phyloP scores from a whole-genome alignment of 495 filamentous ascomycete genomes.

The Aspergillus heteromorphus region DNA sequence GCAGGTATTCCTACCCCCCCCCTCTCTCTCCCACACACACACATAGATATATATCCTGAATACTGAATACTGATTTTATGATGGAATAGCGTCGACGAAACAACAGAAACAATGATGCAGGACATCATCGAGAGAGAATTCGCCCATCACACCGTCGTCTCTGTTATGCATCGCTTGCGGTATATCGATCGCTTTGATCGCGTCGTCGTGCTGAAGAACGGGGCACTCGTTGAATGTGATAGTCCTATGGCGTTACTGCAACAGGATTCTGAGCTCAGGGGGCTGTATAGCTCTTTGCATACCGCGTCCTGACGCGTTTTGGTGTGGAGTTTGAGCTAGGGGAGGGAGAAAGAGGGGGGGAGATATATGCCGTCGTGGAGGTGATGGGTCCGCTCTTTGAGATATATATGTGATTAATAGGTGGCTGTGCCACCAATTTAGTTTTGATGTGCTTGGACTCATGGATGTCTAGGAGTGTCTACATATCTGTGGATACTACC shows the following conservation, averaged over 20 bases:
- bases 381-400: too few species aligned
- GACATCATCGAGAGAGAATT: constrained; percentile 21
- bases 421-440: too few species aligned
- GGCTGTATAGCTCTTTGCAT: not conserved
- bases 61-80: not conserved
- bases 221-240: constrained; percentile 23
- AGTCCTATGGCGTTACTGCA: constrained; percentile 11
- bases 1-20: constrained; percentile 6
- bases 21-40: too few species aligned
- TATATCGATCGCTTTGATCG: constrained; percentile 24
- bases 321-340: too few species aligned
- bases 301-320: too few species aligned
- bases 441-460: too few species aligned
- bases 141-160: constrained; percentile 20
- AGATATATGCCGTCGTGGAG: too few species aligned
- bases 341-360: too few species aligned
- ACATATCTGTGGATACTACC: too few species aligned
- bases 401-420: too few species aligned
- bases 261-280: not conserved
- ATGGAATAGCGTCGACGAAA: constrained; percentile 20
- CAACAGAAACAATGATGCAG: constrained; percentile 26
- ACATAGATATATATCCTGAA: not conserved
- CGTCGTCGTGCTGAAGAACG: constrained; percentile 23
- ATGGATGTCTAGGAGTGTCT: too few species aligned
- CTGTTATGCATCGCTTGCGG: constrained; percentile 29